Conservation (phyloP, 2,329 filamentous ascomycete species). For the Paecilomyces formosus region DNA sequence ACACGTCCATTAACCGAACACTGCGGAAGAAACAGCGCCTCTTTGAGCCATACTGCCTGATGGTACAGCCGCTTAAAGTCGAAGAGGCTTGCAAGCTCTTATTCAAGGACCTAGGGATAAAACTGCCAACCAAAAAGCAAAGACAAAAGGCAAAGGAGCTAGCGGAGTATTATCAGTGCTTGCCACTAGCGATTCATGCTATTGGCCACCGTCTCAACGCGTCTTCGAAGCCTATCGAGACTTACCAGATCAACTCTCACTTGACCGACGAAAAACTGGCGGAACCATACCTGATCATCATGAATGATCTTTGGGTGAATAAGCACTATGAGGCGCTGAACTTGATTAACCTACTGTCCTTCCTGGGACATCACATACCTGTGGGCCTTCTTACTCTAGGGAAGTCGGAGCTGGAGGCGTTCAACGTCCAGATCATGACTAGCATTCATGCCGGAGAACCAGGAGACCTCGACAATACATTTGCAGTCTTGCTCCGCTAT, state of each 20-base stretch:
- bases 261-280: slow-evolving; percentile 49
- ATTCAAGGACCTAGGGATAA: slow-evolving; percentile 56
- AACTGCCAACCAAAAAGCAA: slow-evolving; percentile 49
- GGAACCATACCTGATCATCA: slow-evolving; percentile 40
- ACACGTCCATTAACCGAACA: slow-evolving; percentile 59
- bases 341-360: slow-evolving; percentile 57
- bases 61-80: slow-evolving; percentile 47
- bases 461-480: slow-evolving; percentile 38
- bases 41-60: slow-evolving; percentile 53
- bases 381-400: slow-evolving; percentile 59
- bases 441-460: slow-evolving; percentile 25
- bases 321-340: slow-evolving; percentile 51
- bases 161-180: slow-evolving; percentile 55
- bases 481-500: slow-evolving; percentile 38
- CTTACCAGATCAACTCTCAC: slow-evolving; percentile 51
- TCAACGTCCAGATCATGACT: slow-evolving; percentile 30
- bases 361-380: slow-evolving; percentile 58
- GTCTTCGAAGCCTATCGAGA: slow-evolving; percentile 54
- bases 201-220: slow-evolving; percentile 56
- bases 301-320: slow-evolving; percentile 37
- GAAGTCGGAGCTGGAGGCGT: slow-evolving; percentile 22
- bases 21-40: slow-evolving; percentile 48
- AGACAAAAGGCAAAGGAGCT: slow-evolving; percentile 52
- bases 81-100: slow-evolving; percentile 55
- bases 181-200: slow-evolving; percentile 62